These are phyloP conservation scores for Cyberlindnera euphorbiiphila DNA, from an alignment of 805 yeast species.

Conservation along the genomic window DNA sequence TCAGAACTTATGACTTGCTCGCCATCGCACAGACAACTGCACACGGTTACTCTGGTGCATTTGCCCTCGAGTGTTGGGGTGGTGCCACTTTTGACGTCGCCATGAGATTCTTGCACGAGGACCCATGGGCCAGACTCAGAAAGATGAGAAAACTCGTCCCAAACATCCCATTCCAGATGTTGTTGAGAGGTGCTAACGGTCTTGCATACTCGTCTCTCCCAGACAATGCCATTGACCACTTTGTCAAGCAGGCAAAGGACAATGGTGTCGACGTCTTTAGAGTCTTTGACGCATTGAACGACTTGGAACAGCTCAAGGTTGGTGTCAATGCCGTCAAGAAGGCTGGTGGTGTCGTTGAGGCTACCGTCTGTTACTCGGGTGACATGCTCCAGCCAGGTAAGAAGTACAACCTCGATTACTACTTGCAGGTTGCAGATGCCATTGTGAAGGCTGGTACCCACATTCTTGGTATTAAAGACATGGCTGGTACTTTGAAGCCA, in stretches of 20 bases:
- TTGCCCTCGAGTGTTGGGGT: conserved; percentile 99
- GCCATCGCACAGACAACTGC: conserved; percentile 95
- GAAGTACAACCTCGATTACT: conserved; percentile 92
- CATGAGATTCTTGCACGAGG: conserved; percentile 97
- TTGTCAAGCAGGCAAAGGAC: conserved; percentile 90
- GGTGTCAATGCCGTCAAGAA: conserved; percentile 97
- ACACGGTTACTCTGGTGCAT: conserved; percentile 83
- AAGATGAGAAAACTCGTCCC: conserved; percentile 87
- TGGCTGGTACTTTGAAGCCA: conserved; percentile 99
- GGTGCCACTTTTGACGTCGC: conserved; percentile 99
- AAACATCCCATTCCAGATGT: conserved; percentile 98
- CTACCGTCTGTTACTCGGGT: conserved; percentile 97
- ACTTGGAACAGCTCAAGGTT: conserved; percentile 91
- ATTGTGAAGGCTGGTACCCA: conserved; percentile 95
- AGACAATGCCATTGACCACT: conserved; percentile 97
- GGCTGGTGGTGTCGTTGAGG: conserved; percentile 99
- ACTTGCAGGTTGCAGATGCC: conserved; percentile 73
- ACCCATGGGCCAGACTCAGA: conserved; percentile 97
- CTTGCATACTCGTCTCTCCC: conserved; percentile 97
- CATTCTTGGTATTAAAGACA: conserved; percentile 94
- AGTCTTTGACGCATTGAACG: conserved; percentile 96
- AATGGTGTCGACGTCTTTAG: conserved; percentile 97
- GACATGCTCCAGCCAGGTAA: conserved; percentile 95
- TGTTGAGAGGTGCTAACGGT: conserved; percentile 98
- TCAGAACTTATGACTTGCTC: conserved; percentile 86